Conservation (phyloP, 768 basidiomycete genomes). For the Leucocoprinus sp. region DNA sequence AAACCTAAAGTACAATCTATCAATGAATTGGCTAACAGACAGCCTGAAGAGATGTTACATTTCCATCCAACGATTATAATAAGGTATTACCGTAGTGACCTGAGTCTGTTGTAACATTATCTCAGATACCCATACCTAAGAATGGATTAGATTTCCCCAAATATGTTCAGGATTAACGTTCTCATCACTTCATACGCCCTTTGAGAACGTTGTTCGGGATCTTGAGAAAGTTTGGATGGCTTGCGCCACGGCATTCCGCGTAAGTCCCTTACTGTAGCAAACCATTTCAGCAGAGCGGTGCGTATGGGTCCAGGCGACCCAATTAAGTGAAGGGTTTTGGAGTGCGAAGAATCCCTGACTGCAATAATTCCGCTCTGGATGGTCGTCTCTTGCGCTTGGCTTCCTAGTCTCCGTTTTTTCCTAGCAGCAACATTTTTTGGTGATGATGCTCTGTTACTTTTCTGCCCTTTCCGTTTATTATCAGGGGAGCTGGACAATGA, state of each 20-base stretch:
- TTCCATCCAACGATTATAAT: conserved; percentile 84
- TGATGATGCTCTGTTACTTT: not conserved
- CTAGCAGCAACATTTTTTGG: not conserved
- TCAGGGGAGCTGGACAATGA: conserved; percentile 10
- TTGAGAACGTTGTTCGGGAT: conserved; percentile 59
- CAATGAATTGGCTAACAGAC: conserved; percentile 11
- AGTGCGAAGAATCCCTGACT: conserved; percentile 24
- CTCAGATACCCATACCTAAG: conserved; percentile 82
- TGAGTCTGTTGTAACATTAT: conserved; percentile 98
- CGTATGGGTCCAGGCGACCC: conserved; percentile 33
- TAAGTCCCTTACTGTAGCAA: conserved; percentile 48
- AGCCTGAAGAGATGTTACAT: conserved; percentile 36
- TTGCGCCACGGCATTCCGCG: conserved; percentile 94
- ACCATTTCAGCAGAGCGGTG: conserved; percentile 60
- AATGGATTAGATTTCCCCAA: not conserved
- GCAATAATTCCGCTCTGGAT: conserved; percentile 9
- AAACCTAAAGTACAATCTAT: conserved; percentile 61
- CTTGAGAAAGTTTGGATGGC: conserved; percentile 47
- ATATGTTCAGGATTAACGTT: not conserved
- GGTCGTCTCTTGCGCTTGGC: conserved; percentile 2
- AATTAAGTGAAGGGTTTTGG: conserved; percentile 42
- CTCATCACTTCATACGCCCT: conserved; percentile 78
- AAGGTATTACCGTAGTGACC: conserved; percentile 88
- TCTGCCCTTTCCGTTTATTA: conserved; percentile 17
- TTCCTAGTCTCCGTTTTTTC: conserved; percentile 8